These are phyloP conservation scores for Ceratobasidium sp. DNA, from an alignment of 1,284 basidiomycete species.

Conservation along the genomic window DNA sequence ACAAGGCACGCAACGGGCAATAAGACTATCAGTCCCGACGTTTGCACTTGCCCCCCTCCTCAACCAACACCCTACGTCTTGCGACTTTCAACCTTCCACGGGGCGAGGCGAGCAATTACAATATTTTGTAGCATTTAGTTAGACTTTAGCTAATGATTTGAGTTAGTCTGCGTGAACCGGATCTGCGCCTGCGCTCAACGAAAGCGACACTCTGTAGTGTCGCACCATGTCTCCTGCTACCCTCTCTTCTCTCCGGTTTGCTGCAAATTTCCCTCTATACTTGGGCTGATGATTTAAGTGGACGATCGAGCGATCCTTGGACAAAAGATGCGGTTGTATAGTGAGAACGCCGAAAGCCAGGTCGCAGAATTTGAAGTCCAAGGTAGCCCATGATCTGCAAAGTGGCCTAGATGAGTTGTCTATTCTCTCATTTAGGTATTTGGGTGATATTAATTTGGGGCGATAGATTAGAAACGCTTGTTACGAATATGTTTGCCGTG, in stretches of 20 bases:
- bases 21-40: no score
- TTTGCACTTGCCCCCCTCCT: no score
- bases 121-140: no score
- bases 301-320: conserved; percentile 33
- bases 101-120: no score
- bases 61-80: no score
- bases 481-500: conserved; percentile 73
- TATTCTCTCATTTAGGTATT: background rate
- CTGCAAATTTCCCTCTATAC: no score
- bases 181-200: conserved; percentile 41
- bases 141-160: no score
- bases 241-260: conserved; percentile 27
- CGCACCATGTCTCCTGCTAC: conserved; percentile 15
- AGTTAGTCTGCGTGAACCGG: no score
- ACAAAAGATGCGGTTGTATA: conserved; percentile 25
- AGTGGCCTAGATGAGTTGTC: conserved; percentile 15
- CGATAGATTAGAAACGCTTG: conserved; percentile 70
- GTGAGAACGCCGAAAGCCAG: conserved; percentile 15
- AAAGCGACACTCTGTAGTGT: conserved; percentile 31
- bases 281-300: background rate
- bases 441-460: background rate
- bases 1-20: no score
- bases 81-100: no score
- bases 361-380: conserved; percentile 35
- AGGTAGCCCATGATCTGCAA: conserved; percentile 27